Conservation (phyloP, 345 rosid genomes). For the Carallia pectinifolia region DNA sequence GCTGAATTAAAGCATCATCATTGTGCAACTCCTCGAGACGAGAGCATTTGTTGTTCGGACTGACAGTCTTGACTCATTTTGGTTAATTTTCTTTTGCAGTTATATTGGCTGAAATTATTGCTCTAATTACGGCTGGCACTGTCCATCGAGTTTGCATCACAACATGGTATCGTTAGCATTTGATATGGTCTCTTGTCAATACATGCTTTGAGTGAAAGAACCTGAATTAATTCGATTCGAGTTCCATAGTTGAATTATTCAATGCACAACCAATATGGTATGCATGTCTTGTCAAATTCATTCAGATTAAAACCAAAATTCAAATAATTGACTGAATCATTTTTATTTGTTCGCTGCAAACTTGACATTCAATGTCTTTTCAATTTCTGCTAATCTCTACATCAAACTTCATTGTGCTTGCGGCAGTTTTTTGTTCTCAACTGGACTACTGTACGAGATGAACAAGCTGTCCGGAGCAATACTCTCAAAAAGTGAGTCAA, state of each 20-base stretch:
- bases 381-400: slow-evolving; percentile 2
- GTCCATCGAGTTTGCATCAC: slow-evolving; percentile 85
- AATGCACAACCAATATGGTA: neutral
- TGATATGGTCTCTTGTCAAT: neutral
- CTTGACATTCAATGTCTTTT: neutral
- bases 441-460: slow-evolving; percentile 64
- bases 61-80: neutral
- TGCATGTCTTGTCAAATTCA: too few species aligned
- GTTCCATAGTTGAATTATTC: neutral
- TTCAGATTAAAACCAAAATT: too few species aligned
- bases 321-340: neutral
- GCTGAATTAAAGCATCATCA: too few species aligned
- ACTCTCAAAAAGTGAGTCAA: slow-evolving; percentile 51
- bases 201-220: neutral
- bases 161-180: slow-evolving; percentile 55
- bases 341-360: neutral
- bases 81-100: slow-evolving; percentile 36
- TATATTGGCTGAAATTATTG: slow-evolving; percentile 61
- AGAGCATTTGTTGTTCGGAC: too few species aligned
- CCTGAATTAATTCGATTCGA: neutral
- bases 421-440: slow-evolving; percentile 84
- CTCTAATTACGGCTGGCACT: slow-evolving; percentile 72
- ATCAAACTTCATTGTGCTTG: slow-evolving; percentile 7
- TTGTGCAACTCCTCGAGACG: too few species aligned
- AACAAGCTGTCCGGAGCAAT: slow-evolving; percentile 60